Percentiles rank a stretch among this genome's conserved stretches.
Conservation (phyloP, 2,329 filamentous ascomycete species). For the Zymoseptoria brevis region DNA sequence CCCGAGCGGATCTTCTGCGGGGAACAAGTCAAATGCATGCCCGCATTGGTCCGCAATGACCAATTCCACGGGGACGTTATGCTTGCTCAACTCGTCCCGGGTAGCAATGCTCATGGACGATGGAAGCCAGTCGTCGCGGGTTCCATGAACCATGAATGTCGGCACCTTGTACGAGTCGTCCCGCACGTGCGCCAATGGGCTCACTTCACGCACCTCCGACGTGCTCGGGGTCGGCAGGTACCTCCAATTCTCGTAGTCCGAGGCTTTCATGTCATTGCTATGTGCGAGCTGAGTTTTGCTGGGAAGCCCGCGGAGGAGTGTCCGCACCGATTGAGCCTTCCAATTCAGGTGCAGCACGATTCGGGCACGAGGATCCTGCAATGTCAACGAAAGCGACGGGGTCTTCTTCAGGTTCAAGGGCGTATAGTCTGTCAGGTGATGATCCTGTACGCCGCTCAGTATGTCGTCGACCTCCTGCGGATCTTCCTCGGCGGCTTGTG, state of each 20-base stretch:
- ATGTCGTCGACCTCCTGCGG: not conserved
- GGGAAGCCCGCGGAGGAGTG: constrained; percentile 4
- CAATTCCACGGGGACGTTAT: not conserved
- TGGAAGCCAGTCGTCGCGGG: not conserved
- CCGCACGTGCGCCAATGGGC: not conserved
- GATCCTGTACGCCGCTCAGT: constrained; percentile 1
- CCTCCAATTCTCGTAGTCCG: not conserved
- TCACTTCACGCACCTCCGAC: not conserved
- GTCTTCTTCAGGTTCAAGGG: not conserved
- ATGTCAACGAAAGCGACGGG: not conserved
- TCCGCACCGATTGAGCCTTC: constrained; percentile 2
- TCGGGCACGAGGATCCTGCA: constrained; percentile 1
- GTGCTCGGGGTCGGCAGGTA: not conserved
- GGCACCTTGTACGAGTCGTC: not conserved
- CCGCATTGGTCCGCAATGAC: not conserved
- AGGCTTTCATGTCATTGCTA: not conserved
- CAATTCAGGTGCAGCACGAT: constrained; percentile 6
- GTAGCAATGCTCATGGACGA: not conserved
- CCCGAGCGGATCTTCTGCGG: not conserved
- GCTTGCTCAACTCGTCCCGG: not conserved
- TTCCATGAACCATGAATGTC: not conserved
- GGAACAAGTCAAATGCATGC: constrained; percentile 2
- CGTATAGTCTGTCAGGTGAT: not conserved
- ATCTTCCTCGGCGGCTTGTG: not conserved
- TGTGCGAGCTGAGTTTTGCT: constrained; percentile 1